Percentiles rank a stretch among this genome's conserved stretches.
Evolutionary conservation across 1,284 basidiomycete genomes (phyloP).

Genomic region (Puccinia hordei): DNA sequence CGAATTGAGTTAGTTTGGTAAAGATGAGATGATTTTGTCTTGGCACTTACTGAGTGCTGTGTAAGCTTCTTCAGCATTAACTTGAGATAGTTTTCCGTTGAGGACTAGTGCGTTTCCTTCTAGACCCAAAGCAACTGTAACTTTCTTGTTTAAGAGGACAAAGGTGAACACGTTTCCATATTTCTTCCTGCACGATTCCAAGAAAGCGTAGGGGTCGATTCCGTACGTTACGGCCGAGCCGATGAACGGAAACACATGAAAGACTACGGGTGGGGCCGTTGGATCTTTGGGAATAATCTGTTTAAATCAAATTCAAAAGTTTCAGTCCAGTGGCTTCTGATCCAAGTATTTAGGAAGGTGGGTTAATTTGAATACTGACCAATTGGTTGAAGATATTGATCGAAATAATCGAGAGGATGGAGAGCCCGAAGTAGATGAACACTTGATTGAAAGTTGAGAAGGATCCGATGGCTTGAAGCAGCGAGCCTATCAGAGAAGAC

Average conservation of each 20-base stretch:
- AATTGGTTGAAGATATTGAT: conserved; percentile 28
- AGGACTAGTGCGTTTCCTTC: conserved; percentile 93
- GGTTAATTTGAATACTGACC: neutral
- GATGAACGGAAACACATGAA: conserved; percentile 74
- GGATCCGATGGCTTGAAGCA: conserved; percentile 6
- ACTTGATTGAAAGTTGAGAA: conserved; percentile 3
- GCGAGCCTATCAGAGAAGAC: neutral
- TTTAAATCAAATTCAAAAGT: neutral
- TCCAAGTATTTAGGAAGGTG: too few relatives aligned
- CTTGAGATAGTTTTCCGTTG: conserved; percentile 85
- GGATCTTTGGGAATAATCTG: conserved; percentile 53
- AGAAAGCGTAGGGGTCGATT: conserved; percentile 76
- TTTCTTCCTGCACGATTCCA: conserved; percentile 76
- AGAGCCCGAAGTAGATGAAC: neutral
- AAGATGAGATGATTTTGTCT: conserved; percentile 72
- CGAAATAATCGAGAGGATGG: neutral
- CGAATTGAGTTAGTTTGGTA: neutral
- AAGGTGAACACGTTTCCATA: conserved; percentile 87
- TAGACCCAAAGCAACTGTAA: conserved; percentile 88
- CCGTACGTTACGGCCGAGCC: conserved; percentile 75
- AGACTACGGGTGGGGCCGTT: conserved; percentile 71
- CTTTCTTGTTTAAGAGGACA: conserved; percentile 79
- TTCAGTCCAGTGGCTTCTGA: neutral
- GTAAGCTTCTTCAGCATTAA: conserved; percentile 96
- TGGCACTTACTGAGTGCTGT: conserved; percentile 61